These are phyloP conservation scores for Pseudogymnoascus sp. DNA, from an alignment of 2,329 filamentous ascomycete genomes.

Conservation along the genomic window DNA sequence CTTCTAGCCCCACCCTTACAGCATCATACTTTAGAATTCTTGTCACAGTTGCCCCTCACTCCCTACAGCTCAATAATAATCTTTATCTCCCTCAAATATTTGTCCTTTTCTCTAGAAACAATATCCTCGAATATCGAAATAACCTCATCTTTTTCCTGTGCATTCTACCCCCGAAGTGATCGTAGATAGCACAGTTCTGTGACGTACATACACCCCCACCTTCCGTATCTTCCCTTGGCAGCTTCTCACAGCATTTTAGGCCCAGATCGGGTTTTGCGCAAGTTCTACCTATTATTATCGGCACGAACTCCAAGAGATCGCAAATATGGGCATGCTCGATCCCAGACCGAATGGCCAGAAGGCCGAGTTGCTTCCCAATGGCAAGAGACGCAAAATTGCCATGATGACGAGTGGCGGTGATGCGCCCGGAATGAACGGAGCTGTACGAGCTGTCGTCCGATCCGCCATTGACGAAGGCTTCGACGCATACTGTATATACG, in stretches of 20 bases:
- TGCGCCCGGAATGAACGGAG: slow-evolving; percentile 69
- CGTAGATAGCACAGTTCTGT: not conserved
- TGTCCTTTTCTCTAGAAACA: not conserved
- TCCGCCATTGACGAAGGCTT: slow-evolving; percentile 82
- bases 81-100: not conserved
- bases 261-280: not conserved
- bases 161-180: not conserved
- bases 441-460: slow-evolving; percentile 71
- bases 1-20: slow-evolving; percentile 15
- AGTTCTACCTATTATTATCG: not conserved
- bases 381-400: slow-evolving; percentile 43
- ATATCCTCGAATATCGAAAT: not conserved
- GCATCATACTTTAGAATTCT: slow-evolving; percentile 10
- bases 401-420: slow-evolving; percentile 71
- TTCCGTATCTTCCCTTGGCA: not conserved
- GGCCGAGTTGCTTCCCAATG: slow-evolving; percentile 13
- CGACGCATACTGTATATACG: slow-evolving; percentile 75
- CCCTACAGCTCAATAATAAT: not conserved
- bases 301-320: not conserved
- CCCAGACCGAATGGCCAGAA: not conserved
- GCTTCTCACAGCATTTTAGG: slow-evolving; percentile 4
- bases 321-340: slow-evolving; percentile 7
- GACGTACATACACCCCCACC: slow-evolving; percentile 6
- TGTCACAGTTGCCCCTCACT: not conserved
- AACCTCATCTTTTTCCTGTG: not conserved